Evolutionary conservation across 805 yeast genomes (phyloP), one percentile per base, ranked within the genome.

Genomic region (Teunomyces tritomae): DNA sequence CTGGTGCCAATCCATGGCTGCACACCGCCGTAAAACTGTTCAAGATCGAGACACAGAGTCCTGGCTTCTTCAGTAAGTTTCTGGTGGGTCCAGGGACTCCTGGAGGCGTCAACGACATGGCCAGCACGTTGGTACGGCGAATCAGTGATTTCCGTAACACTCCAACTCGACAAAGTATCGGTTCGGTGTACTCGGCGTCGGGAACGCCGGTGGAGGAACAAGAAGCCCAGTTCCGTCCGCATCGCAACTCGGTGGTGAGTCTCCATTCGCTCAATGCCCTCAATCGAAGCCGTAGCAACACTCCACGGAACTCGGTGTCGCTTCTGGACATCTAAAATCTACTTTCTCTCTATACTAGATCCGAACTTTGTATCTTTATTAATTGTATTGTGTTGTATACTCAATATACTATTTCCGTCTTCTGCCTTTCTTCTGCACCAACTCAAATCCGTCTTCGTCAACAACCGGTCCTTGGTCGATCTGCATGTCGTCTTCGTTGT

Each of bases 361-460:
- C 24, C 24, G 5, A 20, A 20, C 24, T 20, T 20, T 28, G 24
- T 20, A 20, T 20, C 24, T 20, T 20, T 20, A 20, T 20, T 17
- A 20, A 20, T 20, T 20, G 24, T 20, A 24, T 14, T 43, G 24
- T 20, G n/a, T 14, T 43, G 28, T 33, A 17, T 33, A 17, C 45
- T 26, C 39, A 34, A 30, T 45, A 28, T 42, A 28, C 35, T 39
- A 32, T 11, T 39, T 24, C 13, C 39, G 17, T 64, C 78, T 77
- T 44, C 65, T 54, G n/a, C 87, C 83, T 59, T 81, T 83, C 60
- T 80, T 84, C 58, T 84, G 89, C 3, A 92, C 97, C 51, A 89
- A 67, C 57, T 90, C 94, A 61, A 92, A 92, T 1, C 98, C 99
- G 62, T 92, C 98, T 29, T 92, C 98, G 62, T 92, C 98, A 7